Base-by-base conservation (phyloP, 345 rosid genomes). In the Aquilaria sinensis region DNA sequence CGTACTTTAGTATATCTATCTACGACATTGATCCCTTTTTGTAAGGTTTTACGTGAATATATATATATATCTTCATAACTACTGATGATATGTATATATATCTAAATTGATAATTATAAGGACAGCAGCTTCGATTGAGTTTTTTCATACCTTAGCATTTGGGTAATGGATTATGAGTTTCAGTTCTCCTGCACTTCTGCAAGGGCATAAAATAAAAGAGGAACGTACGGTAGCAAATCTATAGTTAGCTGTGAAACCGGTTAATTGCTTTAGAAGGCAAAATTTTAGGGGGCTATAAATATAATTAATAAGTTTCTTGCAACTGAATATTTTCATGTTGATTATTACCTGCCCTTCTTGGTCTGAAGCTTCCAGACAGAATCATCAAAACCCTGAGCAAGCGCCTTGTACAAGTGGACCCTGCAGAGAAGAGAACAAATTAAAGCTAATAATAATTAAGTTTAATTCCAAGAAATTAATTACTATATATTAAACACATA, bases 131-230 rank as follows among this genome's bases (percentile, higher is more conserved):
- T 23, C 47, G 9, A 57, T 37, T 37, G 37, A 47, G 31, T 23
- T 23, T 23, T 23, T 23, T 23, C 80, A 77, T 76, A 90, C 98
- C 4, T 57, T 80, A 64, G 92, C 92, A 53, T 75, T 82, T 34
- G 76, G 62, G 47, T 83, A 90, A 67, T 86, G 97, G 68, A 90
- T 7, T 34, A 90, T 83, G 69, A 94, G 70, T 31, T 83, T 75
- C 51, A 83, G 88, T 76, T 85, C 96, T 70, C 99, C 99, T 0
- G 97, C 96, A 60, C 61, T 65, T 74, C 99, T 93, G 84, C 56
- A 77, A 69, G 52, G 47, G 8, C 57, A 3, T 12, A 6, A 29
- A 53, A 23, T 60, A 37, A 53, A 60, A 61, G 34, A 59, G 23
- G 23, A 23, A 23, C 23, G 23, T 23, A 23, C 23, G 23, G 23